Evolutionary conservation across 1,284 basidiomycete genomes (phyloP).

Genomic region (Phylloboletellus chloephorus): DNA sequence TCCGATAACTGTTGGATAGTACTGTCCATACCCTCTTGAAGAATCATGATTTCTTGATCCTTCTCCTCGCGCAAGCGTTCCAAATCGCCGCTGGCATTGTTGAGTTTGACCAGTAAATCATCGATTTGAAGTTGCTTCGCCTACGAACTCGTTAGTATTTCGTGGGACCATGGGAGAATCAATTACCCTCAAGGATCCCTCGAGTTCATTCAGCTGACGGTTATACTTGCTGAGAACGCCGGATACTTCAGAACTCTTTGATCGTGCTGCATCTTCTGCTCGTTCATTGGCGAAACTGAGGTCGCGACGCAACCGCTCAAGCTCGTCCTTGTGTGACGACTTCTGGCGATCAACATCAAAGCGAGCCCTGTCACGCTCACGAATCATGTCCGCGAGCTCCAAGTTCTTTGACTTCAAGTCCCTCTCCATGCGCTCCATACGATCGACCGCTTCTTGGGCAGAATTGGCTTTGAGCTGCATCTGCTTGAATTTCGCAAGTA

Average conservation of each 20-base stretch:
- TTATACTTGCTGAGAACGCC: slow-evolving; percentile 90
- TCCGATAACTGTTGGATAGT: slow-evolving; percentile 90
- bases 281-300: slow-evolving; percentile 97
- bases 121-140: slow-evolving; percentile 94
- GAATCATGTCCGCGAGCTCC: slow-evolving; percentile 98
- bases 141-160: slow-evolving; percentile 38
- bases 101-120: slow-evolving; percentile 76
- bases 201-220: slow-evolving; percentile 91
- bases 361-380: slow-evolving; percentile 92
- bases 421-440: slow-evolving; percentile 98
- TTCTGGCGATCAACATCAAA: slow-evolving; percentile 97
- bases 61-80: slow-evolving; percentile 89
- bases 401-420: slow-evolving; percentile 98
- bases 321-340: slow-evolving; percentile 91
- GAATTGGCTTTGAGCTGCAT: slow-evolving; percentile 98
- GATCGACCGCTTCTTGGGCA: slow-evolving; percentile 97
- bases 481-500: slow-evolving; percentile 96
- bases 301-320: slow-evolving; percentile 90
- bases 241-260: slow-evolving; percentile 92
- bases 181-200: slow-evolving; percentile 85
- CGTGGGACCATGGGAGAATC: background rate
- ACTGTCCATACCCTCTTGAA: slow-evolving; percentile 94
- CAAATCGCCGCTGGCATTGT: slow-evolving; percentile 70
- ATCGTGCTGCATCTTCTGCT: slow-evolving; percentile 87
- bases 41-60: slow-evolving; percentile 92